phyloP scores from a whole-genome alignment of 1,139 yeast species.

The Sugiyamaella xylanicola region DNA sequence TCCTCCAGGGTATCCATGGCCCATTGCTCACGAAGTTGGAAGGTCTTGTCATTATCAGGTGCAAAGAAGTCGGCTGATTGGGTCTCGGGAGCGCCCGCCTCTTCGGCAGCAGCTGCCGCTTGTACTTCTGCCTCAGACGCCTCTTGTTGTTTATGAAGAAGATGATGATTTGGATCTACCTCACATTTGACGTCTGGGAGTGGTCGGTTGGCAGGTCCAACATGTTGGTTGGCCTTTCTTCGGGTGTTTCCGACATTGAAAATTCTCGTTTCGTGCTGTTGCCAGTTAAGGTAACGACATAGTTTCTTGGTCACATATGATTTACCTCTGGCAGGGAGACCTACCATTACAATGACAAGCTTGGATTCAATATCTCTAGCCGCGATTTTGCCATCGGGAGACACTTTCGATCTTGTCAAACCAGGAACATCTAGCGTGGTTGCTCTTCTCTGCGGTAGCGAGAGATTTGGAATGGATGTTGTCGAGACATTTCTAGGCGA shows the following conservation, averaged over 20 bases:
- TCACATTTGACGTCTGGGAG: slow-evolving; percentile 55
- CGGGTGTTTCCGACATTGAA: slow-evolving; percentile 95
- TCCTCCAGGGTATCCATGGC: slow-evolving; percentile 93
- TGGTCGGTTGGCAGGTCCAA: slow-evolving; percentile 74
- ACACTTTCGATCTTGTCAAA: slow-evolving; percentile 75
- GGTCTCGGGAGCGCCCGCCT: slow-evolving; percentile 1
- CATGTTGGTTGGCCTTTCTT: slow-evolving; percentile 61
- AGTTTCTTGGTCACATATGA: slow-evolving; percentile 89
- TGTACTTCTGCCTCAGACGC: slow-evolving; percentile 1
- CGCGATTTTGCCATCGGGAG: slow-evolving; percentile 83
- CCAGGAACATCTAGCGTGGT: slow-evolving; percentile 93
- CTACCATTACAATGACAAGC: slow-evolving; percentile 91
- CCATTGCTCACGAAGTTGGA: slow-evolving; percentile 83
- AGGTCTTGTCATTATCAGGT: slow-evolving; percentile 71
- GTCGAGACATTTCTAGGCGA: slow-evolving; percentile 28
- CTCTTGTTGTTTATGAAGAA: background rate
- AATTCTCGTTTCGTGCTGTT: slow-evolving; percentile 84
- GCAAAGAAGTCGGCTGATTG: slow-evolving; percentile 81
- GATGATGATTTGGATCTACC: background rate
- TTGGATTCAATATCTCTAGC: slow-evolving; percentile 75
- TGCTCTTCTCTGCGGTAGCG: slow-evolving; percentile 48
- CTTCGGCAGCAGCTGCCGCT: slow-evolving; percentile 18
- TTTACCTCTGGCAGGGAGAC: slow-evolving; percentile 76
- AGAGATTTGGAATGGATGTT: slow-evolving; percentile 31
- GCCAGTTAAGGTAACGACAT: slow-evolving; percentile 86